Conservation (phyloP, 306 rosid species). For the Vigna nakashimae region DNA sequence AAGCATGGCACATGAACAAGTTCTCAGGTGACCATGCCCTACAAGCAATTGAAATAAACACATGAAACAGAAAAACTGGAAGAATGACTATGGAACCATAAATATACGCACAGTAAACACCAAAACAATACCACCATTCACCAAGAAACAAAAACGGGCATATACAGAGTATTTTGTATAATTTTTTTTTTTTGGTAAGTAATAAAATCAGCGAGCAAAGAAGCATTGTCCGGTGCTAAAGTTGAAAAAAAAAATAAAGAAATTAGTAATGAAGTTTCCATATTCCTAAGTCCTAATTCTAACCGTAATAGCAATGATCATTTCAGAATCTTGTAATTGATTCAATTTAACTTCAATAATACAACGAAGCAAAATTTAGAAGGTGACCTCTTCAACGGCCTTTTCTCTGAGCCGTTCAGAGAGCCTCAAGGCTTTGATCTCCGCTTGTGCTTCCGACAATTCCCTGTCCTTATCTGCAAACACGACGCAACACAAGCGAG, state of each 20-base stretch:
- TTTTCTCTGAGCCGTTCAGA: conserved; percentile 95
- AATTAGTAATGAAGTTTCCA: conserved; percentile 29
- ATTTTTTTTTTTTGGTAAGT: not conserved
- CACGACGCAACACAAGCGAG: conserved; percentile 27
- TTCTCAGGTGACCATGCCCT: conserved; percentile 30
- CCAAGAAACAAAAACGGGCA: conserved; percentile 20
- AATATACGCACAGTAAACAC: not conserved
- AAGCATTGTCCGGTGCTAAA: conserved; percentile 31
- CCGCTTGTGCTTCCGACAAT: conserved; percentile 89
- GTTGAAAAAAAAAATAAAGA: conserved; percentile 15
- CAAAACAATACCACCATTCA: conserved; percentile 35
- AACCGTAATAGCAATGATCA: conserved; percentile 7
- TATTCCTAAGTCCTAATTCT: conserved; percentile 12
- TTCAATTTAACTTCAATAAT: conserved; percentile 5
- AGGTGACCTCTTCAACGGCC: conserved; percentile 94
- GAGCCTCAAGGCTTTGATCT: conserved; percentile 90
- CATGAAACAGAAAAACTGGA: conserved; percentile 3
- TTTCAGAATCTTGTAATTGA: conserved; percentile 8
- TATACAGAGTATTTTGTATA: not conserved
- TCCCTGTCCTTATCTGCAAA: conserved; percentile 95
- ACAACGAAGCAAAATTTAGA: conserved; percentile 8
- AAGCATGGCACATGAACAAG: conserved; percentile 17
- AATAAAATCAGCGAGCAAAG: conserved; percentile 31
- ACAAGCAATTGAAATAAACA: conserved; percentile 24
- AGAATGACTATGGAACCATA: not conserved